Evolutionary conservation across 768 basidiomycete species (phyloP).

Genomic region (Leccinum longicurvipes): DNA sequence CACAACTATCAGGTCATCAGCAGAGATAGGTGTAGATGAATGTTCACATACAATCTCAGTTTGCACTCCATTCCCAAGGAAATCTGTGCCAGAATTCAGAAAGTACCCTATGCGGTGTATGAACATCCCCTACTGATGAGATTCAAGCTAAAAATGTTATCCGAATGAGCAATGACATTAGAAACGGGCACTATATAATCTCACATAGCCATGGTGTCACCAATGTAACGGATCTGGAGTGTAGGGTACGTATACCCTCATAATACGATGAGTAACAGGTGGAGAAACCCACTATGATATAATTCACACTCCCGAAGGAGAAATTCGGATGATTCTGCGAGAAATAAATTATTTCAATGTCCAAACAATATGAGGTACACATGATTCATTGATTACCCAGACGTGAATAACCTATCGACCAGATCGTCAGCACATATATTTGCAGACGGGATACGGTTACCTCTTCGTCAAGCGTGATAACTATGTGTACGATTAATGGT

Average conservation of each 20-base stretch:
- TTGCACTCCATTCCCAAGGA: conserved; percentile 4
- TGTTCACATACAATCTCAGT: conserved; percentile 6
- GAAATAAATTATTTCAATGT: neutral
- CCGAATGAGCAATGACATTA: neutral
- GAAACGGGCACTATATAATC: neutral
- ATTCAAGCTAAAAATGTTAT: conserved; percentile 4
- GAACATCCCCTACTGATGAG: conserved; percentile 1
- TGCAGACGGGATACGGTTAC: neutral
- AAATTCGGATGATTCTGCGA: conserved; percentile 2
- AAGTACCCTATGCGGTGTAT: neutral
- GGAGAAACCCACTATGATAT: neutral
- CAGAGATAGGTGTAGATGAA: neutral
- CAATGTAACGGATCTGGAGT: conserved; percentile 11
- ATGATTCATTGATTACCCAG: neutral
- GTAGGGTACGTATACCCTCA: neutral
- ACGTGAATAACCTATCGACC: neutral
- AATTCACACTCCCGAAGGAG: conserved; percentile 17
- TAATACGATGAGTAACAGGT: neutral
- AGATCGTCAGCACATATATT: neutral
- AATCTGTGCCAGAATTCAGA: conserved; percentile 6
- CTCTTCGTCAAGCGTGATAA: conserved; percentile 1
- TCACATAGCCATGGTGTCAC: conserved; percentile 12
- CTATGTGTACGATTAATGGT: neutral
- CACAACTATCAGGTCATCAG: conserved; percentile 16
- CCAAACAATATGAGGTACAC: neutral